Base-by-base conservation (phyloP, 148 eudicot species). In the Hydrangea macrophylla region DNA sequence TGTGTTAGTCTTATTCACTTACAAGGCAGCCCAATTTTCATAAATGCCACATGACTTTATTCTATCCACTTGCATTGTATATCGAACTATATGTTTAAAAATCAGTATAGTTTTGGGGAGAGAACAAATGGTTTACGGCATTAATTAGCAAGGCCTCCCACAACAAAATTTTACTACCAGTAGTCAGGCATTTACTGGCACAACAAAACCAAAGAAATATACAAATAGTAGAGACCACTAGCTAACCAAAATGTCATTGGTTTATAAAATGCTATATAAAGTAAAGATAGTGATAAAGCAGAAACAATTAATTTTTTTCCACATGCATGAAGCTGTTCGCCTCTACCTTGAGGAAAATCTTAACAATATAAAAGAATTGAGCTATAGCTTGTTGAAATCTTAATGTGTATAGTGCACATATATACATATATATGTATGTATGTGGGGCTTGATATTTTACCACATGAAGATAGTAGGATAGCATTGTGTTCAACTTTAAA, bases 1-100 rank as follows among this genome's bases (percentile, higher is more conserved):
- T 48, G 6, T 48, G 53, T 48, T 48, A 15, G 53, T 48, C 4
- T 0, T 32, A 15, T 22, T 2, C 24, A 32, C 28, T 30, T 8
- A 8, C 60, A 53, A 24, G 32, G 23, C 32, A 67, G n/a, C 58
- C 61, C 39, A n/a, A 55, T 37, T 33, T 51, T 24, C 42, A 50
- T 15, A 20, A 35, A 40, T 50, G 70, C 20, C 35, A 48, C 24
- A 7, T 33, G 5, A 18, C 2, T 53, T 53, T 53, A 7, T 22
- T 54, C 12, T 15, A 53, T 54, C 45, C 24, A 54, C 11, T 53
- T 9, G 35, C 33, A 13, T 65, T 32, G 1, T 55, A 48, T 20
- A 24, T 48, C 53, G n/a, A 6, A 48, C 5, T 22, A 18, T 48
- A 22, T 48, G 53, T 15, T 18, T 15, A 22, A 7, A 48, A 48